These are phyloP conservation scores for Centrapalus pauciflorus DNA, from an alignment of 129 eudicot genomes.

Conservation along the genomic window DNA sequence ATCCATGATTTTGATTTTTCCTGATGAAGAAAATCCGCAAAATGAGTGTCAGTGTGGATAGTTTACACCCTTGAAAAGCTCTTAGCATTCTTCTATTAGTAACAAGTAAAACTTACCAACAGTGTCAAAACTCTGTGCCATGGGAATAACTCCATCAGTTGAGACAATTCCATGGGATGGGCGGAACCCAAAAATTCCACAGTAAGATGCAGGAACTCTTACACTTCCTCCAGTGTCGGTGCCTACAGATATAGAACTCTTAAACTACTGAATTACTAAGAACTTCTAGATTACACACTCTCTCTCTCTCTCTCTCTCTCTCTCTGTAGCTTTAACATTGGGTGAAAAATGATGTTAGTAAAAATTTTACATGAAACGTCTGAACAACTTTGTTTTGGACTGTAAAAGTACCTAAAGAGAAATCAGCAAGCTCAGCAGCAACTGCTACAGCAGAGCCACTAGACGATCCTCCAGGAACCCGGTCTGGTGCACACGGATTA, in stretches of 20 bases:
- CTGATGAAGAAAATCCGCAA: background rate
- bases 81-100: background rate
- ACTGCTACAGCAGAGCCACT: conserved; percentile 97
- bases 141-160: conserved; percentile 71
- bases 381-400: too few relatives aligned
- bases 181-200: conserved; percentile 90
- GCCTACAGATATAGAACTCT: conserved; percentile 35
- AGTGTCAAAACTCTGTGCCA: conserved; percentile 97
- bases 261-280: background rate
- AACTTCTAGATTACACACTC: conserved; percentile 25
- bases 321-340: background rate
- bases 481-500: conserved; percentile 80
- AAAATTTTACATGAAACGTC: background rate
- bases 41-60: conserved; percentile 29
- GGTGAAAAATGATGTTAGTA: background rate
- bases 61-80: background rate
- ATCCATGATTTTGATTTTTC: conserved; percentile 4
- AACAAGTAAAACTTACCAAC: conserved; percentile 48
- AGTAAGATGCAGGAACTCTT: conserved; percentile 89
- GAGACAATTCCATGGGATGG: conserved; percentile 85
- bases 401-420: conserved; percentile 90
- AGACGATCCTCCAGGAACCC: conserved; percentile 96
- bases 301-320: too few relatives aligned
- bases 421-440: conserved; percentile 70
- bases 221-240: conserved; percentile 99